Percentiles rank a stretch among this genome's conserved stretches.
Conservation (phyloP, 257 asterid genomes). For the Solanum chmielewskii region DNA sequence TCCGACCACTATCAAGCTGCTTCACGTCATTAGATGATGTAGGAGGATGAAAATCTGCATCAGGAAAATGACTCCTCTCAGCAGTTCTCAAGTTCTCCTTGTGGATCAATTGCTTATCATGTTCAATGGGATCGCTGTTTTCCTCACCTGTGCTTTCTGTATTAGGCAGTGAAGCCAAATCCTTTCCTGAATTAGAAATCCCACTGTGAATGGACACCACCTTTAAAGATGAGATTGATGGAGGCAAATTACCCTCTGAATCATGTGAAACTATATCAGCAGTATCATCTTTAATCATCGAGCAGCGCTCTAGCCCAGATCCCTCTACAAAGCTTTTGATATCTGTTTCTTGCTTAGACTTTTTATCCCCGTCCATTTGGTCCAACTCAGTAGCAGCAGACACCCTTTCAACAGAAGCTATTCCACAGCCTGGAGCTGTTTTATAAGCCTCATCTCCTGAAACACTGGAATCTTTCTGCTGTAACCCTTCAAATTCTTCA, state of each 20-base stretch:
- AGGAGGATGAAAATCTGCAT: not conserved
- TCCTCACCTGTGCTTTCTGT: constrained; percentile 21
- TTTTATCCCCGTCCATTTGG: constrained; percentile 17
- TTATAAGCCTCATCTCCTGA: constrained; percentile 29
- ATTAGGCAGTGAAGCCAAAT: constrained; percentile 16
- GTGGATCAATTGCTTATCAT: not conserved
- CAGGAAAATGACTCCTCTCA: not conserved
- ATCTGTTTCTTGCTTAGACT: constrained; percentile 18
- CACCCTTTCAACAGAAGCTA: constrained; percentile 24
- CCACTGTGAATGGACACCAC: constrained; percentile 16
- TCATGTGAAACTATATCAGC: constrained; percentile 17
- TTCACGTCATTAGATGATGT: not conserved
- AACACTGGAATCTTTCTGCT: constrained; percentile 29
- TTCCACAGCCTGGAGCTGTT: constrained; percentile 23
- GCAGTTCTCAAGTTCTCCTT: not conserved
- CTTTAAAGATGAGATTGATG: constrained; percentile 17
- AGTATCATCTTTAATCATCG: constrained; percentile 25
- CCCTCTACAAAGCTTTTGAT: constrained; percentile 21
- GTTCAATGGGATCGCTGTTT: not conserved
- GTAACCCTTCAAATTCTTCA: constrained; percentile 59
- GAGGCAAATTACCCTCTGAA: constrained; percentile 17
- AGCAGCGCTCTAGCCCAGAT: constrained; percentile 37
- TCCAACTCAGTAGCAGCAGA: constrained; percentile 26
- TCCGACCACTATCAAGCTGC: constrained; percentile 20
- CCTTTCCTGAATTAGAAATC: constrained; percentile 15